Conservation (phyloP, 768 basidiomycete genomes). For the Dioszegia crocea region DNA sequence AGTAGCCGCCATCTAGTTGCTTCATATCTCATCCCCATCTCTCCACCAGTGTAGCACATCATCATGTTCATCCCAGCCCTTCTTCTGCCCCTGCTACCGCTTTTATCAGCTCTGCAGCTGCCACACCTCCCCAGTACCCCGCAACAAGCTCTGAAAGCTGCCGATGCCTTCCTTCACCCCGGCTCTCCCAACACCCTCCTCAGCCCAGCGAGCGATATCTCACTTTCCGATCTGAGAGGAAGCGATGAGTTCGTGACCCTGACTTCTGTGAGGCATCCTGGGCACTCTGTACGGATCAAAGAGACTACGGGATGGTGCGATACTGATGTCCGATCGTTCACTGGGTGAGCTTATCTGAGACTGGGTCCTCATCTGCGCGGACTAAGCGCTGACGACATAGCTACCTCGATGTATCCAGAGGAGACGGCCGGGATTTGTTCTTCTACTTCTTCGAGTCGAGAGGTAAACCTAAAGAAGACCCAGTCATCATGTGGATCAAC, state of each 20-base stretch:
- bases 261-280: constrained; percentile 31
- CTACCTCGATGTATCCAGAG: constrained; percentile 41
- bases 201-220: constrained; percentile 31
- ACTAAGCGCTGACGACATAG: constrained; percentile 13
- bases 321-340: constrained; percentile 48
- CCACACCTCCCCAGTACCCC: constrained; percentile 29
- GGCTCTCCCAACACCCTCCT: constrained; percentile 16
- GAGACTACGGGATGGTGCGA: constrained; percentile 53
- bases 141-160: constrained; percentile 28
- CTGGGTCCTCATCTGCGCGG: no score
- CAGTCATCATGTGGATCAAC: constrained; percentile 51
- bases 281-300: constrained; percentile 53
- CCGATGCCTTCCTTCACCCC: constrained; percentile 25
- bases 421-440: constrained; percentile 45
- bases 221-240: constrained; percentile 20
- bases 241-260: constrained; percentile 28
- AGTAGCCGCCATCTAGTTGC: no score
- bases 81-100: constrained; percentile 22
- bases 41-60: not conserved
- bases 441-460: constrained; percentile 76
- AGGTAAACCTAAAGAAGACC: constrained; percentile 48
- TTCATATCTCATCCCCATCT: no score
- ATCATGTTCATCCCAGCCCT: not conserved
- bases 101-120: constrained; percentile 25
- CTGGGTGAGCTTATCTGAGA: constrained; percentile 27